phyloP scores from a whole-genome alignment of 2,329 filamentous ascomycete genomes.

The Boeremia exigua region DNA sequence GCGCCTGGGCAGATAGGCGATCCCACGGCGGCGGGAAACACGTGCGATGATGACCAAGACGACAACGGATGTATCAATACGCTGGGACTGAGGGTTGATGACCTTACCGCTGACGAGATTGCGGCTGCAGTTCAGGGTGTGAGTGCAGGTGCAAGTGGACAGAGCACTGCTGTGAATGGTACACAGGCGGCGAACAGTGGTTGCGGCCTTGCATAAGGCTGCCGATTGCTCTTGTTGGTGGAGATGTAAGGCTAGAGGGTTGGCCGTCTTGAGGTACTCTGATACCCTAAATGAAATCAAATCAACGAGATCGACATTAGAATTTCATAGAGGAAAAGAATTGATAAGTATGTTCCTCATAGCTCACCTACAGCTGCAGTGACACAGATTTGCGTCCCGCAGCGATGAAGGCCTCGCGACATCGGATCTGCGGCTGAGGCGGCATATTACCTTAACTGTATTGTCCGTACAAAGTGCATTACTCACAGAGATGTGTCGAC shows the following conservation, averaged over 20 bases:
- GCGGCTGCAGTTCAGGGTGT: conserved; percentile 53
- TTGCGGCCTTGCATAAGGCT: not conserved
- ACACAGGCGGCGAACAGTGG: not conserved
- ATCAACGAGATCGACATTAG: too few relatives aligned
- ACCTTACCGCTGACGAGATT: conserved; percentile 61
- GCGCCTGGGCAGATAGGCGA: conserved; percentile 63
- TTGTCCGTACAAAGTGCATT: too few relatives aligned
- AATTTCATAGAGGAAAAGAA: too few relatives aligned
- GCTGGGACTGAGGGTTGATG: conserved; percentile 59
- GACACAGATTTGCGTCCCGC: not conserved
- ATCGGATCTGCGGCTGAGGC: not conserved
- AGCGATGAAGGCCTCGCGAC: too few relatives aligned
- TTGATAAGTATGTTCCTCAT: too few relatives aligned
- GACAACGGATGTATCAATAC: conserved; percentile 62
- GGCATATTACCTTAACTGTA: not conserved
- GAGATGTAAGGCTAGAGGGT: too few relatives aligned
- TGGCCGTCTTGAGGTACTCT: too few relatives aligned
- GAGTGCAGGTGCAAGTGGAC: conserved; percentile 20
- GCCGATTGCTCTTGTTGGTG: not conserved
- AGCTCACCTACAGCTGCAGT: too few relatives aligned
- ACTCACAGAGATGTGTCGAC: too few relatives aligned
- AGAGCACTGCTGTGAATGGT: conserved; percentile 3
- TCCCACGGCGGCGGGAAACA: conserved; percentile 59
- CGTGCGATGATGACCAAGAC: conserved; percentile 58
- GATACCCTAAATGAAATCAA: too few relatives aligned